Conservation (phyloP, 2,329 filamentous ascomycete species). For the Colletotrichum paranaense region DNA sequence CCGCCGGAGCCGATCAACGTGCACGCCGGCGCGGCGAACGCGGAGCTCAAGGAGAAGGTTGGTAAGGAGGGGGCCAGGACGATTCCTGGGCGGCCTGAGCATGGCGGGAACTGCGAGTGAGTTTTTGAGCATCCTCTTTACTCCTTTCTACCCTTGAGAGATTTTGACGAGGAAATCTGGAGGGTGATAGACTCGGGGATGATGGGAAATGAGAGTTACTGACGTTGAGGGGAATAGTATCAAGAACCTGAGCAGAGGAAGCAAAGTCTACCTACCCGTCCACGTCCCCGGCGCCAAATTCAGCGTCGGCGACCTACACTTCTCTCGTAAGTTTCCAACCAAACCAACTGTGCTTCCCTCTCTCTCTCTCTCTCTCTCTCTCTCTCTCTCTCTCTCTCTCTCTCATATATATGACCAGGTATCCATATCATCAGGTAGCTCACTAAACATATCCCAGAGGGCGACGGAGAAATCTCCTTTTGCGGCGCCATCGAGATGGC, state of each 20-base stretch:
- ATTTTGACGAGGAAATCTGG: not conserved
- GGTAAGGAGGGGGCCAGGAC: conserved; percentile 85
- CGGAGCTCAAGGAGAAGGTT: conserved; percentile 72
- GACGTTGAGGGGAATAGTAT: conserved; percentile 56
- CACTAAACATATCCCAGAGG: conserved; percentile 58
- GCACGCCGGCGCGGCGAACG: conserved; percentile 76
- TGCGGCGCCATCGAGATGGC: conserved; percentile 96
- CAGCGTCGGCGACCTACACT: conserved; percentile 89
- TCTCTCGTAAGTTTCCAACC: conserved; percentile 64
- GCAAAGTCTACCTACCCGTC: conserved; percentile 87
- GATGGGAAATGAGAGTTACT: conserved; percentile 7
- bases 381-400: too few relatives aligned
- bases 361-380: not conserved
- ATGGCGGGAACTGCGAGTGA: conserved; percentile 87
- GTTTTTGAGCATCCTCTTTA: conserved; percentile 21
- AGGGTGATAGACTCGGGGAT: not conserved
- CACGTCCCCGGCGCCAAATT: conserved; percentile 91
- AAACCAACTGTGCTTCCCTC: not conserved
- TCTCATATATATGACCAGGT: too few relatives aligned
- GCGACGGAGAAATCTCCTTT: conserved; percentile 91
- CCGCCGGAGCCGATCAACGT: conserved; percentile 78
- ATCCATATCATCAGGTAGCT: not conserved
- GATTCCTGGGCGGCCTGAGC: conserved; percentile 85
- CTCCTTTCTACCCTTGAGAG: too few relatives aligned
- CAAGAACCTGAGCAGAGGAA: conserved; percentile 84